Base-by-base conservation (phyloP, 2,329 filamentous ascomycete genomes). In the Trichophyton simii region DNA sequence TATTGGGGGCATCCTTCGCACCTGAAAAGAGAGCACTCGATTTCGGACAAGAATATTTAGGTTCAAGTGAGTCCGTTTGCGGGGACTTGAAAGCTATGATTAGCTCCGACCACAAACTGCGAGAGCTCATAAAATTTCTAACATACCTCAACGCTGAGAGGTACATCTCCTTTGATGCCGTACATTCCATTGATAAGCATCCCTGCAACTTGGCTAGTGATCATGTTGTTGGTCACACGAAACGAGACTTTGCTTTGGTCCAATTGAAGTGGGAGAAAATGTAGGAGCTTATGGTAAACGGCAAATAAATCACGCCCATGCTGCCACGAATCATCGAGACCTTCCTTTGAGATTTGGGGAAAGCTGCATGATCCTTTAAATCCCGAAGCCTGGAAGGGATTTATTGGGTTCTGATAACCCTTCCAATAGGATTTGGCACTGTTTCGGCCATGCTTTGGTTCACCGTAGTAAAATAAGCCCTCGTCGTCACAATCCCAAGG, bases 141-240 rank as follows among this genome's bases (percentile, higher is more conserved):
- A n/a, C 61, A 59, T 66, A 73, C 78, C 70, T 84, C 76, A 25
- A 84, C 72, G 22, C 77, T 66, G 0, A 86, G 69, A 0, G 81
- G 79, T 1, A 77, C 69, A 0, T 76, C 67, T 0, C 72, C 71
- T 0, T 73, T 70, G 0, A 73, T 57, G 15, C 61, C 61, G 73
- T 83, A 87, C 84, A 90, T 89, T 62, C 86, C 89, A 61, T 80
- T 77, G 60, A 90, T 79, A 5, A 92, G 72, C 82, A 89, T 89
- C 61, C 86, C 82, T 9, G 87, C 87, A 15, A 92, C 88, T 72
- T 94, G 87, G 67, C 83, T 87, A 1, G 89, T 94, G 68, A 95
- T 92, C 58, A 85, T 79, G 72, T 94, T 94, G 71, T 88, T 88
- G 0, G 89, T 91, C 9, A 92, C 88, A 60, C 88, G 81, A 72